Evolutionary conservation across 1,284 basidiomycete genomes (phyloP).

Genomic region (Sphaerobolus stellatus): DNA sequence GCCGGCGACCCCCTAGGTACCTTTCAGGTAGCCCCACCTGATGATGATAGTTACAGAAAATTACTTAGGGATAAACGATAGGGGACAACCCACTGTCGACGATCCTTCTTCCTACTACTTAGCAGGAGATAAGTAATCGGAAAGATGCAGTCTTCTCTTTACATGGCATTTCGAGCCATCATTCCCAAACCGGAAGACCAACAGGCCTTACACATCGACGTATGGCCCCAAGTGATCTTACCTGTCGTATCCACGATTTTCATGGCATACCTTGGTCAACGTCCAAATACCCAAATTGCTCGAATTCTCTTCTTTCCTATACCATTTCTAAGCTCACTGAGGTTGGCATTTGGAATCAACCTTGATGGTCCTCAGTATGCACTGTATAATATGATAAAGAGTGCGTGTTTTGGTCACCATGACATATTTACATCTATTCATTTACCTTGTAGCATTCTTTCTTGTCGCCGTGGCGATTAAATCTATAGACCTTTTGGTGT

Average conservation of each 20-base stretch:
- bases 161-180: background rate
- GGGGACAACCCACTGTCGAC: no score
- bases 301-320: background rate
- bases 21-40: no score
- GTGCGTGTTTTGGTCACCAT: background rate
- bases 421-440: background rate
- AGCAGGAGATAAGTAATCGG: no score
- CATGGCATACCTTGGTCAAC: background rate
- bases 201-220: constrained; percentile 1
- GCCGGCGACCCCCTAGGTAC: no score
- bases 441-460: background rate
- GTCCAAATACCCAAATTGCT: background rate
- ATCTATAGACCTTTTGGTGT: background rate
- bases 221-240: constrained; percentile 42
- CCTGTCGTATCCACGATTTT: constrained; percentile 55
- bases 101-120: no score
- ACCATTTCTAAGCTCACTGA: background rate
- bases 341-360: background rate
- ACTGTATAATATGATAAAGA: background rate
- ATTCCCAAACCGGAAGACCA: constrained; percentile 2
- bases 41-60: no score
- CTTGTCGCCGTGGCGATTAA: background rate
- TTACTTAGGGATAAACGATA: no score
- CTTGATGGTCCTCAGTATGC: background rate
- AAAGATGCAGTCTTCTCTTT: no score